Evolutionary conservation across 495 filamentous ascomycete species (phyloP).

Genomic region (Pyrenula aspistea): DNA sequence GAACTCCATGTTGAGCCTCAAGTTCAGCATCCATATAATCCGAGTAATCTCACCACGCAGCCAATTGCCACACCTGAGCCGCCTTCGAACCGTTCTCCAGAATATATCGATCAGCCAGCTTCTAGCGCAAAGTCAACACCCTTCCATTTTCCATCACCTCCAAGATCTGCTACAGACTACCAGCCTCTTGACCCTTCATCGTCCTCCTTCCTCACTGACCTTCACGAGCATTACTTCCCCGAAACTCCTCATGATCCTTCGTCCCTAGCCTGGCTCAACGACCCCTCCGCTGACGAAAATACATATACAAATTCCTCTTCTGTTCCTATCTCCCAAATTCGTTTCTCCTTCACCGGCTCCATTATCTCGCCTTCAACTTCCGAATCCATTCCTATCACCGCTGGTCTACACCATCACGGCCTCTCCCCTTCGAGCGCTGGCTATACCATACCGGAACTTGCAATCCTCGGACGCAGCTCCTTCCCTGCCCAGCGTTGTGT

Average conservation of each 20-base stretch:
- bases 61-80: conserved; percentile 10
- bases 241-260: conserved; percentile 71
- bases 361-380: conserved; percentile 66
- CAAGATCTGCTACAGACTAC: conserved; percentile 25
- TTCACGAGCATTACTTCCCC: conserved; percentile 91
- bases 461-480: conserved; percentile 65
- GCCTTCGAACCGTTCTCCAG: conserved; percentile 19
- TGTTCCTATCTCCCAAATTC: conserved; percentile 63
- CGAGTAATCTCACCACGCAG: conserved; percentile 2
- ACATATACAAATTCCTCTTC: conserved; percentile 21
- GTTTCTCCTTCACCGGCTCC: conserved; percentile 75
- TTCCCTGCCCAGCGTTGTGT: conserved; percentile 82
- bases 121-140: conserved; percentile 25
- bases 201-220: conserved; percentile 66
- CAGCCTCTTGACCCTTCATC: conserved; percentile 70
- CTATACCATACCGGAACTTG: conserved; percentile 85
- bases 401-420: conserved; percentile 88
- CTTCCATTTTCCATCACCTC: conserved; percentile 51
- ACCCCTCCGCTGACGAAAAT: conserved; percentile 50
- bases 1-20: conserved; percentile 14
- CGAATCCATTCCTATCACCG: conserved; percentile 54
- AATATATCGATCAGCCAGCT: conserved; percentile 19
- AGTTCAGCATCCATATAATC: conserved; percentile 5
- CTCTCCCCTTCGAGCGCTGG: conserved; percentile 88
- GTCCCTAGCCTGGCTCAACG: conserved; percentile 80